These are phyloP conservation scores for Citropsis articulata DNA, from an alignment of 345 rosid genomes.

Conservation along the genomic window DNA sequence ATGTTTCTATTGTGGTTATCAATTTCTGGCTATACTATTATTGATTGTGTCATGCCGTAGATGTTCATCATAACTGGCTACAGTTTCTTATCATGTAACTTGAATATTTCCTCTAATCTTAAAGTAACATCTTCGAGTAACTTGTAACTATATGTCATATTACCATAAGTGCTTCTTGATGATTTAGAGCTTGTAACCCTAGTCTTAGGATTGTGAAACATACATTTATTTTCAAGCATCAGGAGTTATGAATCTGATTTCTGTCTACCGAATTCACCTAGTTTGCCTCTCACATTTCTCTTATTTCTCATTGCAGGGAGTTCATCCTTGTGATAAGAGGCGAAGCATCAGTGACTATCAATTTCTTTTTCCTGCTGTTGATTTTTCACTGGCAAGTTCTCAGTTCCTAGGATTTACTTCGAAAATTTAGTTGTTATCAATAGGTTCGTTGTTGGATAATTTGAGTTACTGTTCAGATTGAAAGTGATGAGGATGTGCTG, in stretches of 20 bases:
- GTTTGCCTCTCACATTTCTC: constrained; percentile 4
- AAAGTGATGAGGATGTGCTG: constrained; percentile 66
- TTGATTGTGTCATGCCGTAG: background rate
- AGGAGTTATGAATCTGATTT: background rate
- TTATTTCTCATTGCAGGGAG: constrained; percentile 55
- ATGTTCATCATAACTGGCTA: background rate
- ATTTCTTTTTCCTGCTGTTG: constrained; percentile 88
- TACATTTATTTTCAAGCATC: background rate
- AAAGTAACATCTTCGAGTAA: too few relatives aligned
- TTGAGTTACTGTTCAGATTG: constrained; percentile 48
- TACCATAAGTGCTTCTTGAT: background rate
- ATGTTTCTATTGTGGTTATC: background rate
- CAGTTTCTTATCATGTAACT: background rate
- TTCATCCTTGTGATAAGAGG: constrained; percentile 87
- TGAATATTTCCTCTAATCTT: background rate
- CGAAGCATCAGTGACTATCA: constrained; percentile 71
- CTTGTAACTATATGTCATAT: too few relatives aligned
- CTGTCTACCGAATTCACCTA: background rate
- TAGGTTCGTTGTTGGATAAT: constrained; percentile 16
- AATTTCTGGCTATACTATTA: background rate
- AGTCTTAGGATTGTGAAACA: background rate
- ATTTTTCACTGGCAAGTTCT: constrained; percentile 85
- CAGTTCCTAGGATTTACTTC: constrained; percentile 26
- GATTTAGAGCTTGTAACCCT: background rate
- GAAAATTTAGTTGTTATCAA: constrained; percentile 11